Evolutionary conservation across 257 asterid species (phyloP).

Genomic region (Voacanga thouarsii): DNA sequence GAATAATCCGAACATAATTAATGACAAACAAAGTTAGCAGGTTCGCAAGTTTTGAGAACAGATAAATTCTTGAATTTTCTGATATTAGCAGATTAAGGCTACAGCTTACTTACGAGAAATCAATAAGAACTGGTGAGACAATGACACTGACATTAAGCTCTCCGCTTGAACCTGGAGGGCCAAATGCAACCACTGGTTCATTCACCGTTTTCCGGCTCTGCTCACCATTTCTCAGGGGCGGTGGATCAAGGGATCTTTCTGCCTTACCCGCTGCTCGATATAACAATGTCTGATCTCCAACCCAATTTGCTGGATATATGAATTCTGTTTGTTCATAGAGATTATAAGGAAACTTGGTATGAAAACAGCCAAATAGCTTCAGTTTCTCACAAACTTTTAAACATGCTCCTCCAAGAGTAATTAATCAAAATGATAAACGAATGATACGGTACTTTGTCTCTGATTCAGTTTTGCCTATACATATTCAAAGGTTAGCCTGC

Average conservation of each 20-base stretch:
- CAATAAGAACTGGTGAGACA: slow-evolving; percentile 63
- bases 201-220: slow-evolving; percentile 41
- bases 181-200: slow-evolving; percentile 82
- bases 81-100: not conserved
- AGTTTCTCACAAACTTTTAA: not conserved
- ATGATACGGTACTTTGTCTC: not conserved
- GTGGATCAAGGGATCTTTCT: slow-evolving; percentile 74
- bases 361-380: not conserved
- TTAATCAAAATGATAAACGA: not conserved
- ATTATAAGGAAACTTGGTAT: not conserved
- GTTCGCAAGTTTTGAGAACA: not conserved
- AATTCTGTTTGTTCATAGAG: slow-evolving; percentile 46
- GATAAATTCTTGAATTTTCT: not conserved
- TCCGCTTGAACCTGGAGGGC: slow-evolving; percentile 92
- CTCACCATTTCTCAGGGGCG: slow-evolving; percentile 38
- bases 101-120: slow-evolving; percentile 62
- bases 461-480: not conserved
- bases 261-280: slow-evolving; percentile 75
- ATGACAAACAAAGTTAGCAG: not conserved
- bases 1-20: not conserved
- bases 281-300: slow-evolving; percentile 81
- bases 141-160: slow-evolving; percentile 93
- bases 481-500: no score
- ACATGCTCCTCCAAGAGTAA: not conserved
- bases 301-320: slow-evolving; percentile 77